Evolutionary conservation across 1,284 basidiomycete genomes (phyloP).

Genomic region (Laetiporus sulphureus): DNA sequence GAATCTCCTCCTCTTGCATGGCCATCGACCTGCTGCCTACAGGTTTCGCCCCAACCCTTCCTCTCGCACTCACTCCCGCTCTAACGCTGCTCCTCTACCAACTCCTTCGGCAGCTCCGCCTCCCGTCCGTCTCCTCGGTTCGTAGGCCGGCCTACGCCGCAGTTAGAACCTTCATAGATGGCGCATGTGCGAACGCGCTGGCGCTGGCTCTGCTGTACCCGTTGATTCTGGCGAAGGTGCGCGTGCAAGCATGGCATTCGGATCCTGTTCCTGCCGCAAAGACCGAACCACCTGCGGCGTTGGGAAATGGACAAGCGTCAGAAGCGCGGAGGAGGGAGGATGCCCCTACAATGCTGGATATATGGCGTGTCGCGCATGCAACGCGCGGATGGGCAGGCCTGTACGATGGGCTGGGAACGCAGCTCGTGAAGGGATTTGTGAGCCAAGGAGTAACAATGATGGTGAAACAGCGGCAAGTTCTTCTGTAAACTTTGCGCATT

Average conservation of each 20-base stretch:
- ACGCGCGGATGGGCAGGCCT: slow-evolving; percentile 31
- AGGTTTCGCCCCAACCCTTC: slow-evolving; percentile 45
- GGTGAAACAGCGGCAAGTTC: slow-evolving; percentile 45
- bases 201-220: slow-evolving; percentile 45
- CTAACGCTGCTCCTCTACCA: slow-evolving; percentile 49
- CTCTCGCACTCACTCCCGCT: slow-evolving; percentile 48
- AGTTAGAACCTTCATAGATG: slow-evolving; percentile 43
- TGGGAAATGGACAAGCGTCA: no score
- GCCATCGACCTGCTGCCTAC: neutral
- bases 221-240: slow-evolving; percentile 50
- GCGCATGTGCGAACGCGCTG: slow-evolving; percentile 37
- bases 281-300: no score
- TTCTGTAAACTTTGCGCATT: no score
- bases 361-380: slow-evolving; percentile 18
- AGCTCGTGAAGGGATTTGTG: slow-evolving; percentile 47
- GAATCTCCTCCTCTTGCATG: neutral
- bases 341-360: slow-evolving; percentile 16
- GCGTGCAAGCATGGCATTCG: slow-evolving; percentile 39
- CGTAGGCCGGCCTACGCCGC: slow-evolving; percentile 18
- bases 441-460: slow-evolving; percentile 51
- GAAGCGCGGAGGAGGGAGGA: slow-evolving; percentile 15
- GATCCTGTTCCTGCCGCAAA: no score
- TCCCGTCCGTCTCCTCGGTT: slow-evolving; percentile 2
- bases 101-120: slow-evolving; percentile 34
- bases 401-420: slow-evolving; percentile 47